Conservation (phyloP, 768 basidiomycete genomes). For the Tylopilus sp. region DNA sequence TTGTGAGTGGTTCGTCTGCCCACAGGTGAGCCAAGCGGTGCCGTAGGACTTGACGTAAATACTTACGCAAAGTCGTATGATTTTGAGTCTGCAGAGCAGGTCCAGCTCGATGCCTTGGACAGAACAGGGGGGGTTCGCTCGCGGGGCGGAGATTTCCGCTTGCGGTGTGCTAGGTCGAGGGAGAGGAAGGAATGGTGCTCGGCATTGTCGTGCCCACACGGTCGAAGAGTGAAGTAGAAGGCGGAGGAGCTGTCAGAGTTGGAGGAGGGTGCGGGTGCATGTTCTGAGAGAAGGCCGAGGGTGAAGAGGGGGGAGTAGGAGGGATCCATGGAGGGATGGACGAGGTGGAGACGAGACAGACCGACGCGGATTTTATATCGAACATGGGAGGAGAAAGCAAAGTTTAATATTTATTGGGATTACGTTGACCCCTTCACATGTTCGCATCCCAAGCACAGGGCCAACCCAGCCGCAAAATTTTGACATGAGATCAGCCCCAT, state of each 20-base stretch:
- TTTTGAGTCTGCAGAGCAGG: constrained; percentile 13
- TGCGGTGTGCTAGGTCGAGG: constrained; percentile 60
- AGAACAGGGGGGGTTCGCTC: constrained; percentile 32
- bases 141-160: constrained; percentile 38
- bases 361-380: constrained; percentile 15
- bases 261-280: neutral
- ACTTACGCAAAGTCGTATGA: constrained; percentile 16
- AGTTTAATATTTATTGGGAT: constrained; percentile 16
- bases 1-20: constrained; percentile 25
- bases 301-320: constrained; percentile 65
- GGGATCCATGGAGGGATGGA: constrained; percentile 8
- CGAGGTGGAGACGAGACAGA: neutral
- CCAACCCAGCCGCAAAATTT: constrained; percentile 7
- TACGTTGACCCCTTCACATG: constrained; percentile 7
- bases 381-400: constrained; percentile 4
- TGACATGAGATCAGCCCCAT: constrained; percentile 1
- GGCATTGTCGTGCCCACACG: constrained; percentile 34
- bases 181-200: constrained; percentile 62
- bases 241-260: constrained; percentile 35
- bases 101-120: constrained; percentile 32
- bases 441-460: constrained; percentile 16
- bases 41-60: neutral
- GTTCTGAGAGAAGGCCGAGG: constrained; percentile 48
- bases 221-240: constrained; percentile 48
- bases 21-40: neutral